Evolutionary conservation across 495 filamentous ascomycete genomes (phyloP).

Genomic region (Penicillium samsonianum): DNA sequence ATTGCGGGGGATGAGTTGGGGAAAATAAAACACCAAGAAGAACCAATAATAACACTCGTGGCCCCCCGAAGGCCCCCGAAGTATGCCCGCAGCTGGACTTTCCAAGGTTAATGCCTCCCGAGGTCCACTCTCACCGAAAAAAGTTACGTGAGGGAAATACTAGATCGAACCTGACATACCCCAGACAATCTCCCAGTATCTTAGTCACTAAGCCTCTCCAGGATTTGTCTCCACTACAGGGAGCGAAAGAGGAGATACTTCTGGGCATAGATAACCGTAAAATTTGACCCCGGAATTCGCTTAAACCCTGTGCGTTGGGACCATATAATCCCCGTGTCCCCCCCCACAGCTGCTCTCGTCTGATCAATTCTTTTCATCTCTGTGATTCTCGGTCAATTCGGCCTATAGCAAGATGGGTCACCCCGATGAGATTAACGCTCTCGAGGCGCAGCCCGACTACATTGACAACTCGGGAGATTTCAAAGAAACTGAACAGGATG

Average conservation of each 20-base stretch:
- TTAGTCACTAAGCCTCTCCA: conserved; percentile 3
- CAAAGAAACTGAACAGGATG: conserved; percentile 7
- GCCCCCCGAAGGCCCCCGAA: no score
- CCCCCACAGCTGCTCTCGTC: neutral
- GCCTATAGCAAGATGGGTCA: conserved; percentile 12
- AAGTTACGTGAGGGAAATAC: neutral
- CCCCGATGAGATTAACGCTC: conserved; percentile 16
- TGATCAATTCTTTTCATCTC: conserved; percentile 1
- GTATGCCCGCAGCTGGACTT: no score
- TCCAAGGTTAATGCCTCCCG: neutral
- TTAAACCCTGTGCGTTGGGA: conserved; percentile 7
- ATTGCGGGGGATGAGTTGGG: no score
- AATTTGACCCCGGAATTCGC: conserved; percentile 14
- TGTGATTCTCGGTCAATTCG: neutral
- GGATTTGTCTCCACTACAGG: conserved; percentile 8
- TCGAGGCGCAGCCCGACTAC: conserved; percentile 11
- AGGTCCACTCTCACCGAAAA: neutral
- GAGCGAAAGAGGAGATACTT: conserved; percentile 8
- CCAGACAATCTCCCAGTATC: neutral
- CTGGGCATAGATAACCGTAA: no score
- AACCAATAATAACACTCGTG: no score
- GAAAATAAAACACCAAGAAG: no score
- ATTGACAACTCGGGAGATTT: neutral
- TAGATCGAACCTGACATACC: neutral
- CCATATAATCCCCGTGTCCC: conserved; percentile 4